A percentile compares a stretch with the other conserved stretches of the same genome.
These are phyloP conservation scores for Sugiyamaella paludigena DNA, from an alignment of 1,139 yeast genomes.

Conservation along the genomic window DNA sequence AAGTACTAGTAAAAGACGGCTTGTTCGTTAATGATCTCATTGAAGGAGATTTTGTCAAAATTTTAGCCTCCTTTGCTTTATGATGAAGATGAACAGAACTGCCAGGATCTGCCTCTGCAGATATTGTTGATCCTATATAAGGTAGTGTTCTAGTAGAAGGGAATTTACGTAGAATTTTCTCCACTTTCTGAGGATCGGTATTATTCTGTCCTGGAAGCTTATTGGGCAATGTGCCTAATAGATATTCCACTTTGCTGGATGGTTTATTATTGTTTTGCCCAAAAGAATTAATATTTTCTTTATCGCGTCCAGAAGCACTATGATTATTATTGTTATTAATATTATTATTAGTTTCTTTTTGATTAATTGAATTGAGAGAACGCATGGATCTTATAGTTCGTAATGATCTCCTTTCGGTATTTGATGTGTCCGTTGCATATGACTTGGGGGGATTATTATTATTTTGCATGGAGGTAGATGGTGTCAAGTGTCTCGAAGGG, in stretches of 20 bases:
- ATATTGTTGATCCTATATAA: too few species aligned
- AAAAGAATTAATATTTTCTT: neutral
- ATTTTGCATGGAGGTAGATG: too few species aligned
- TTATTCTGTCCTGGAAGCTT: neutral
- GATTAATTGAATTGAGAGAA: neutral
- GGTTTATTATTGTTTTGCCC: neutral
- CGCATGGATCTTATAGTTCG: neutral
- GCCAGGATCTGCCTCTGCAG: too few species aligned
- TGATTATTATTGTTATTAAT: neutral
- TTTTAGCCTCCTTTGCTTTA: too few species aligned
- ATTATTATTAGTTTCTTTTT: neutral
- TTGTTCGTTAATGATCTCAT: neutral
- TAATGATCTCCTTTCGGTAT: neutral
- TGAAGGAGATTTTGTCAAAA: neutral
- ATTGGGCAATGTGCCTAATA: neutral
- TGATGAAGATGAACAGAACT: too few species aligned
- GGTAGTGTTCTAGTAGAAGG: conserved; percentile 13
- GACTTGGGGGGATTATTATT: too few species aligned
- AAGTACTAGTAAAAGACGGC: too few species aligned
- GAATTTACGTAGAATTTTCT: conserved; percentile 18
- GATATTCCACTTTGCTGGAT: conserved; percentile 1
- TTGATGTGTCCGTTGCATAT: too few species aligned
- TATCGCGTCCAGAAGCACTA: neutral
- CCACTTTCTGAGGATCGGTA: conserved; percentile 14
- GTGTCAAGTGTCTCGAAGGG: too few species aligned